These are phyloP conservation scores for Asparagopsis taxiformis DNA, from an alignment of 31 red algal genomes.

Conservation along the genomic window DNA sequence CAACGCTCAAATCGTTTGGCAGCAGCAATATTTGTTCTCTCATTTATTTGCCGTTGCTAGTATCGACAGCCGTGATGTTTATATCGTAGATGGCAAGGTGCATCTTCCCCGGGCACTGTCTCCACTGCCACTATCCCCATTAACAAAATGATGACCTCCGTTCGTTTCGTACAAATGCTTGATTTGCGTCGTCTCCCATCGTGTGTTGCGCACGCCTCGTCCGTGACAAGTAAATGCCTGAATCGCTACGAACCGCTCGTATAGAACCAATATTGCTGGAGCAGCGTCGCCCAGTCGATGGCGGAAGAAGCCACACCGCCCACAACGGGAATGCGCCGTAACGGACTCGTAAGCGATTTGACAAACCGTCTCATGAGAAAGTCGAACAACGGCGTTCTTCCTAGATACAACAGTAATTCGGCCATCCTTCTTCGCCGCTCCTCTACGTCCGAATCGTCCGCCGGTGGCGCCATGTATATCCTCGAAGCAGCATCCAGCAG, in stretches of 20 bases:
- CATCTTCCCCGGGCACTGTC: too few relatives aligned
- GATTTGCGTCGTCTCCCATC: too few relatives aligned
- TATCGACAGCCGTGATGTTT: too few relatives aligned
- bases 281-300: slow-evolving; percentile 44
- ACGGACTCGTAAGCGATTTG: slow-evolving; percentile 24
- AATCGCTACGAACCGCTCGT: slow-evolving; percentile 4
- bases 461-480: slow-evolving; percentile 26
- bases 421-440: slow-evolving; percentile 44
- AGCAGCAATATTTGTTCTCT: too few relatives aligned
- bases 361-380: slow-evolving; percentile 28
- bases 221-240: neutral
- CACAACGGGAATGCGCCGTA: slow-evolving; percentile 40
- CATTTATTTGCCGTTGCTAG: too few relatives aligned
- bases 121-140: too few relatives aligned
- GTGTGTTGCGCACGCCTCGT: slow-evolving; percentile 13
- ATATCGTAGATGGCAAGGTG: too few relatives aligned
- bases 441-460: slow-evolving; percentile 16
- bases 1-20: too few relatives aligned
- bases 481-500: slow-evolving; percentile 27
- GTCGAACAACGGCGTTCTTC: slow-evolving; percentile 50
- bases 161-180: too few relatives aligned
- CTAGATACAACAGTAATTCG: slow-evolving; percentile 48
- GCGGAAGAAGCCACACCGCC: slow-evolving; percentile 34
- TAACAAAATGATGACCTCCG: too few relatives aligned
- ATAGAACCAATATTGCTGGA: slow-evolving; percentile 51